A percentile compares a stretch with the other conserved stretches of the same genome.
Conservation (phyloP, 495 filamentous ascomycete genomes). For the Sphaerosporella brunnea region DNA sequence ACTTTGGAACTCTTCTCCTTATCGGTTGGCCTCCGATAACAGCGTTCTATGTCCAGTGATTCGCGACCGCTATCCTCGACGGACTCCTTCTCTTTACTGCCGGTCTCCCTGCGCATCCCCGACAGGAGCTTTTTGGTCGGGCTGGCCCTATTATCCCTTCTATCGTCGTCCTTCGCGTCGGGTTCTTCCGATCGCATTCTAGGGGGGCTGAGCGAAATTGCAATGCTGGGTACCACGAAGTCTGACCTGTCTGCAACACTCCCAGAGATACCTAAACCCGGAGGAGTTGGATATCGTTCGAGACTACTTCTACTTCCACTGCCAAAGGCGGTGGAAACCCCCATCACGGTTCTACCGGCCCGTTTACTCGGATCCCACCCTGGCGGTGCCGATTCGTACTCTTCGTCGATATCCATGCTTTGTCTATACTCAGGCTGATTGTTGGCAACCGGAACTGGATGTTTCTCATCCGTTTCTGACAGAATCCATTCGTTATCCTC, state of each 20-base stretch:
- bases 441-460: background rate
- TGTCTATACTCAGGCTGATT: slow-evolving; percentile 5
- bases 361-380: slow-evolving; percentile 3
- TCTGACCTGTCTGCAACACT: slow-evolving; percentile 13
- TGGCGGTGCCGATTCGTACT: slow-evolving; percentile 12
- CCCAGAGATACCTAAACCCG: background rate
- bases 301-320: slow-evolving; percentile 17
- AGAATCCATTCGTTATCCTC: slow-evolving; percentile 22
- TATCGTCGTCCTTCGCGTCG: slow-evolving; percentile 11
- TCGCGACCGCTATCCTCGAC: slow-evolving; percentile 15
- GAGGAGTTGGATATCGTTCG: slow-evolving; percentile 7
- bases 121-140: slow-evolving; percentile 19
- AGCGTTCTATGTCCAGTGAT: slow-evolving; percentile 13
- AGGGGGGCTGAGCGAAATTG: slow-evolving; percentile 22
- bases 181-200: slow-evolving; percentile 8
- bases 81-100: background rate
- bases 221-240: slow-evolving; percentile 23
- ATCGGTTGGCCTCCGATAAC: background rate
- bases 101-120: slow-evolving; percentile 17
- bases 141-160: slow-evolving; percentile 9
- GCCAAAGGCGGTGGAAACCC: slow-evolving; percentile 10
- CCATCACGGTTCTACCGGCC: background rate
- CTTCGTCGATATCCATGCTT: slow-evolving; percentile 12
- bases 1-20: slow-evolving; percentile 10
- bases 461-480: background rate